Evolutionary conservation across 2,329 filamentous ascomycete species (phyloP).

Genomic region (Microcyclosporella mali): DNA sequence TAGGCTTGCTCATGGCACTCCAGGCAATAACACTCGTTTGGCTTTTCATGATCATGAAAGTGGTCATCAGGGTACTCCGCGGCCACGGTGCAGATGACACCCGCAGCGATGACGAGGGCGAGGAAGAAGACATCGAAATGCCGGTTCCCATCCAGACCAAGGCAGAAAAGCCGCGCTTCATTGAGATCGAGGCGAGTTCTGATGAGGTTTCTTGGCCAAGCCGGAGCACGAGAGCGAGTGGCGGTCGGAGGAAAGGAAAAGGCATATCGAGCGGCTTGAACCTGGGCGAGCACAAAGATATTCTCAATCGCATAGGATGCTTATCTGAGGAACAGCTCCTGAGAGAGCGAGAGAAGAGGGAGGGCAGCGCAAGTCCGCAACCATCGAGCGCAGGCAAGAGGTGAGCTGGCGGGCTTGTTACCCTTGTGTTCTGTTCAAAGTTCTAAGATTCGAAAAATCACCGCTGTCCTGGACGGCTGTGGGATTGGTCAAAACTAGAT

Average conservation of each 20-base stretch:
- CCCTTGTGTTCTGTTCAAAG: neutral
- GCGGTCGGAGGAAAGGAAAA: conserved; percentile 43
- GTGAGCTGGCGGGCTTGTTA: neutral
- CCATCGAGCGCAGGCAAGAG: conserved; percentile 9
- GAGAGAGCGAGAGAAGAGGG: conserved; percentile 28
- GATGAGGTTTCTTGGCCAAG: conserved; percentile 48
- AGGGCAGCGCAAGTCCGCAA: conserved; percentile 21
- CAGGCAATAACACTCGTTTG: conserved; percentile 77
- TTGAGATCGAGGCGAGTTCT: conserved; percentile 68
- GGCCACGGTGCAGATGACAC: conserved; percentile 76
- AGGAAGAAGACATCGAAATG: conserved; percentile 48
- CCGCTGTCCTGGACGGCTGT: no score
- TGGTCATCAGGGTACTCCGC: conserved; percentile 71
- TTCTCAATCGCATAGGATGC: conserved; percentile 75
- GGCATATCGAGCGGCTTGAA: conserved; percentile 45
- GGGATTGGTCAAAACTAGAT: neutral
- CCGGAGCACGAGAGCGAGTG: conserved; percentile 25
- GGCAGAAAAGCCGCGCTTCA: conserved; percentile 27
- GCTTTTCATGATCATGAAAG: conserved; percentile 82
- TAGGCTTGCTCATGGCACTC: conserved; percentile 68
- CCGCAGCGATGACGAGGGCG: conserved; percentile 79
- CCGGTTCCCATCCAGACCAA: conserved; percentile 10
- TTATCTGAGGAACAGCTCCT: conserved; percentile 32
- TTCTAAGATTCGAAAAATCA: neutral
- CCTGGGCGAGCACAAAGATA: conserved; percentile 71